Percentiles rank a stretch among this genome's conserved stretches.
Conservation (phyloP, 495 filamentous ascomycete species). For the Chaetomium fimeti region DNA sequence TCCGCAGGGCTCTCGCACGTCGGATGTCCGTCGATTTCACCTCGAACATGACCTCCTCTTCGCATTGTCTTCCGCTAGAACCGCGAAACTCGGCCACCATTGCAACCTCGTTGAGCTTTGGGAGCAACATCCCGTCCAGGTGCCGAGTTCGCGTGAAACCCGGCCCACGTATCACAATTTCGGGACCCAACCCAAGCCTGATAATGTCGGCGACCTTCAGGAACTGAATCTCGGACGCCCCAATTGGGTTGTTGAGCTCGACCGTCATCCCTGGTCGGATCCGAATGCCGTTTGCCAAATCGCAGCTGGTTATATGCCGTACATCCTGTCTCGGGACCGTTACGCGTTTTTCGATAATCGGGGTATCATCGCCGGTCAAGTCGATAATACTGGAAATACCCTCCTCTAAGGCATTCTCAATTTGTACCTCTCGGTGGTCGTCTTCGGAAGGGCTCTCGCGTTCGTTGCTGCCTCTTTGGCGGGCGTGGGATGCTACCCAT, state of each 20-base stretch:
- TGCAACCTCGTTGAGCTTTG: conserved; percentile 41
- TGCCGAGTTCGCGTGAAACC: not conserved
- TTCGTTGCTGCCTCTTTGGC: not conserved
- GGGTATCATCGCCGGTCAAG: conserved; percentile 6
- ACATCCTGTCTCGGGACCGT: not conserved
- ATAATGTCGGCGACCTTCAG: conserved; percentile 18
- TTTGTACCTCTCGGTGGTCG: not conserved
- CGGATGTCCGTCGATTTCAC: conserved; percentile 39
- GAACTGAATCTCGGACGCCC: conserved; percentile 6
- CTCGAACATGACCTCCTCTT: conserved; percentile 49
- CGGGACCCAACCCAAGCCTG: not conserved
- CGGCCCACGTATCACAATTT: conserved; percentile 5
- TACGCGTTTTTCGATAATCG: not conserved
- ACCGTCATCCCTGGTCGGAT: not conserved
- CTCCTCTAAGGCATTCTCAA: not conserved
- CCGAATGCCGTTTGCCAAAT: not conserved
- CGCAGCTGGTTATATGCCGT: not conserved
- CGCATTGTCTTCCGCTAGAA: conserved; percentile 39
- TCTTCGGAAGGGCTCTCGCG: not conserved
- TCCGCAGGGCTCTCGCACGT: conserved; percentile 41
- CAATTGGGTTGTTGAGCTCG: not conserved
- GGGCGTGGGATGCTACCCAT: not conserved
- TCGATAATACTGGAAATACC: conserved; percentile 18
- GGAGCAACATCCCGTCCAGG: not conserved
- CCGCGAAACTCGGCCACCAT: conserved; percentile 49